Evolutionary conservation across 2,329 filamentous ascomycete genomes (phyloP).

Genomic region (Dactylonectria macrodidyma): DNA sequence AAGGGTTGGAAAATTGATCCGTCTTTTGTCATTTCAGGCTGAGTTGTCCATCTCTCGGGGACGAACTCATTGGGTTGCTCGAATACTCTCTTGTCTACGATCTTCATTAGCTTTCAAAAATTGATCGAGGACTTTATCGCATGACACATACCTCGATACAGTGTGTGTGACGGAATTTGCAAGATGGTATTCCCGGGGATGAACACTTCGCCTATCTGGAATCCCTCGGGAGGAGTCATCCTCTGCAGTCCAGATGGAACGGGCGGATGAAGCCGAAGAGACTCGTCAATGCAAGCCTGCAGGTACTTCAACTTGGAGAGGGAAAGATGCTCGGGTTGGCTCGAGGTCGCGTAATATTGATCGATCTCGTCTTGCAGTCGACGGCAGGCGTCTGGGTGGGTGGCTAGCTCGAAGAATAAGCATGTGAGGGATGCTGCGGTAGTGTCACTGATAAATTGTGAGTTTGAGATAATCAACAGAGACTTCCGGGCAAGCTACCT

Average conservation of each 20-base stretch:
- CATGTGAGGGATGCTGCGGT: constrained; percentile 30
- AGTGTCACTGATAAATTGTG: constrained; percentile 32
- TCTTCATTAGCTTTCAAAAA: not conserved
- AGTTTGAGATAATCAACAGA: not conserved
- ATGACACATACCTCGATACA: constrained; percentile 26
- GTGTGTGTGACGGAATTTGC: constrained; percentile 10
- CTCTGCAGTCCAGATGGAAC: constrained; percentile 28
- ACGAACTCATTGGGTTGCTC: constrained; percentile 32
- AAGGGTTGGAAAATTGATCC: constrained; percentile 30
- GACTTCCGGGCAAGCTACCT: not conserved
- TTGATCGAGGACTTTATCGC: too few relatives aligned
- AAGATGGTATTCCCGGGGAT: constrained; percentile 19
- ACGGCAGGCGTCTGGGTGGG: not conserved
- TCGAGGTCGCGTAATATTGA: constrained; percentile 2
- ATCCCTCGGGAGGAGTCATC: constrained; percentile 6
- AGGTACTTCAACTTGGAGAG: constrained; percentile 32
- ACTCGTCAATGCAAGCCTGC: constrained; percentile 39
- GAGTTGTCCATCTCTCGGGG: constrained; percentile 36
- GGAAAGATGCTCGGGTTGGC: not conserved
- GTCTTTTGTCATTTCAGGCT: constrained; percentile 29
- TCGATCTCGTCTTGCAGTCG: constrained; percentile 30
- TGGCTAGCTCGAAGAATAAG: constrained; percentile 24
- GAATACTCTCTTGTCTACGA: constrained; percentile 32
- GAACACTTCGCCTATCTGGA: constrained; percentile 11
- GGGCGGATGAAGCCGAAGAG: constrained; percentile 34